Percentiles rank a stretch among this genome's conserved stretches.
Evolutionary conservation across 2,329 filamentous ascomycete species (phyloP).

Genomic region (Meredithiella fracta): DNA sequence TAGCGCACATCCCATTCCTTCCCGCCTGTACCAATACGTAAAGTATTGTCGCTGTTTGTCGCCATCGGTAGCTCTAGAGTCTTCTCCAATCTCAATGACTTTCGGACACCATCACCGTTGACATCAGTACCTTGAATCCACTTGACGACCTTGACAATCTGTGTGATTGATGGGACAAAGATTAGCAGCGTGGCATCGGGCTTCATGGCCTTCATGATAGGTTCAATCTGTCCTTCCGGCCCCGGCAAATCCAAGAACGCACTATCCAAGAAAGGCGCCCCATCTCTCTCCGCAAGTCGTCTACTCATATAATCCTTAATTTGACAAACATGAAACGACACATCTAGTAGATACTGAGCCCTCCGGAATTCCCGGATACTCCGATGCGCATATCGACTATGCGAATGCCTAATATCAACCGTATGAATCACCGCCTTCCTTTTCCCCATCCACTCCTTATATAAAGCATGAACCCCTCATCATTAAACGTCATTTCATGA

Average conservation of each 20-base stretch:
- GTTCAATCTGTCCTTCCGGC: conserved; percentile 32
- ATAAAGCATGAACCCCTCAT: conserved; percentile 19
- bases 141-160: conserved; percentile 50
- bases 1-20: conserved; percentile 47
- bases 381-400: conserved; percentile 47
- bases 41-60: conserved; percentile 25
- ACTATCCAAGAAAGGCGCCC: conserved; percentile 48
- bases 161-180: conserved; percentile 64
- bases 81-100: conserved; percentile 32
- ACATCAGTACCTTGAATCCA: conserved; percentile 18
- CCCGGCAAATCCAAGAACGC: conserved; percentile 59
- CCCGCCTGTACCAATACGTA: conserved; percentile 32
- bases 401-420: conserved; percentile 46
- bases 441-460: conserved; percentile 29
- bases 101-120: conserved; percentile 12
- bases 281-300: conserved; percentile 18
- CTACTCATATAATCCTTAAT: conserved; percentile 45
- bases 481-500: conserved; percentile 16
- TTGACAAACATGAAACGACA: conserved; percentile 58
- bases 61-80: conserved; percentile 40
- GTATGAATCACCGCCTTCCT: conserved; percentile 60
- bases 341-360: conserved; percentile 51
- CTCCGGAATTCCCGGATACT: conserved; percentile 50
- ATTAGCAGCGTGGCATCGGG: conserved; percentile 49
- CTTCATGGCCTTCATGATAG: conserved; percentile 40